Evolutionary conservation across 1,139 yeast genomes (phyloP), one percentile per base, ranked within the genome.

Genomic region (Geotrichum citri-aurantii): DNA sequence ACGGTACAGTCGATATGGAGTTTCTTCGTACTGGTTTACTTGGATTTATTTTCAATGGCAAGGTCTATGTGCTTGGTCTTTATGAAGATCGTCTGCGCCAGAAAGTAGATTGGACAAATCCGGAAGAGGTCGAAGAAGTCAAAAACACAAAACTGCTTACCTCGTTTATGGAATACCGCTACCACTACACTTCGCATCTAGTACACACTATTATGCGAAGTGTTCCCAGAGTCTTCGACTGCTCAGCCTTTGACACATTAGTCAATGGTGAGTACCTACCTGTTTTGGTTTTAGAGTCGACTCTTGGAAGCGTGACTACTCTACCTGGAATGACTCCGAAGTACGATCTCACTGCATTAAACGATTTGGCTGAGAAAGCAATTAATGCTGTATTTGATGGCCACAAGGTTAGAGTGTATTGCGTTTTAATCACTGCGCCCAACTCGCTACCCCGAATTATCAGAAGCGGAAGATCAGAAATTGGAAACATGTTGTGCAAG

Each of bases 71-170:
- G 1, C 75, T 93, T 49, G 98, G 99, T 0, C 76, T 90, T 47
- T 90, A 91, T 66, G 99, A 93, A 69, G 99, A 93, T 71, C 79
- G 98, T 69, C 81, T 95, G 56, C 79, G 96, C 48, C 98, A 92
- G 68, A 65, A 75, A 72, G 62, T 65, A 70, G 59, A 73, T 69
- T 51, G 73, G 73, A 64, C 75, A 14, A 65, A 64, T 26, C 49
- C 57, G 11, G 58, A 57, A 44, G 63, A 61, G 44, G 65, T 54
- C 11, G 48, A 52, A n/a, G 65, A 58, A 33, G 51, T 55, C 29
- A 54, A 47, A n/a, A 50, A 21, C 14, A 40, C 50, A 33, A 53
- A 49, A 10, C 10, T 53, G 12, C 24, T 40, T 8, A 49, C 44
- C 2, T 56, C 57, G 2, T 12, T 44, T 7, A 50, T 54, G 46